Base-by-base conservation (phyloP, 208 protist genomes). In the Acanthamoeba sp. region DNA sequence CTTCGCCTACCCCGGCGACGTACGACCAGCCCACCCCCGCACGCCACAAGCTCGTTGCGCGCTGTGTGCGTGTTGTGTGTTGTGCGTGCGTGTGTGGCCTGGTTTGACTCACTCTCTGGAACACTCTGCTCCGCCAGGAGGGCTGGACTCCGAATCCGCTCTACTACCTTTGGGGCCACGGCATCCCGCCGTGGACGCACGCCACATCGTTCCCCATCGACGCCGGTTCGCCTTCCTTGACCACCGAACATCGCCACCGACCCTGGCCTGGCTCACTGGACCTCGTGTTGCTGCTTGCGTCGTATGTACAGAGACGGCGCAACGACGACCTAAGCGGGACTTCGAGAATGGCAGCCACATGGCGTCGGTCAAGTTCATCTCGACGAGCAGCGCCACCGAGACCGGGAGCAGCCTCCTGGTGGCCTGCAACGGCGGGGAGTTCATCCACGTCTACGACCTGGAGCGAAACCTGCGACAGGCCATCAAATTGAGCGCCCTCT, bases 291-390 rank as follows among this genome's bases (percentile, higher is more conserved):
- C 9, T 16, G 27, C 18, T 3, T 16, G 29, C 5, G 59, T 32
- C 20, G 29, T 24, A 16, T 34, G 59, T 69, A 55, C 6, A 55
- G 48, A 55, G 10, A 55, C 48, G n/a, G 48, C 48, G 48, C 6
- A 55, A 6, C 16, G 10, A 55, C 10, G 57, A 29, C 22, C 16
- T 55, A 55, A 64, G 57, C 1, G 1, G 12, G 48, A 52, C 22
- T 27, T 64, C 6, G 57, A 29, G 0, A 29, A 22, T 22, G 57
- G 18, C 1, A 10, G n/a, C 6, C 10, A 29, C 14, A 64, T 76
- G 36, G 9, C 34, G 34, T 76, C 66, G 66, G 66, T 76, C 66
- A 76, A 76, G 66, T 76, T 76, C 66, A 29, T 76, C 57, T 64
- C 27, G 7, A 29, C 24, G 57, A 64, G 57, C 57, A 29, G 57